phyloP scores from a whole-genome alignment of 495 filamentous ascomycete species.

The Platismatia glauca region DNA sequence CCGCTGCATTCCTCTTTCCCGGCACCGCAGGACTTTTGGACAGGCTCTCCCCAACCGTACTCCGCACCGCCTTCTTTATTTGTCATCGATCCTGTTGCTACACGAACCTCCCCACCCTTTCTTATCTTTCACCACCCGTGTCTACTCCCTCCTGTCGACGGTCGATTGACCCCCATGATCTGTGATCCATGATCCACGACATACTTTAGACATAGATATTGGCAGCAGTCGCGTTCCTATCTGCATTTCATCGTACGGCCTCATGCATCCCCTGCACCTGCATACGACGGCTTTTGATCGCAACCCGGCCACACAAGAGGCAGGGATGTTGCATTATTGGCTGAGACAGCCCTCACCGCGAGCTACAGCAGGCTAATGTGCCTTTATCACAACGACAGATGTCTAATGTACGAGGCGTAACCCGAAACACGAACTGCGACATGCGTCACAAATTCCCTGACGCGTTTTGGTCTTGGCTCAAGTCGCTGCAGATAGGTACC shows the following conservation, averaged over 20 bases:
- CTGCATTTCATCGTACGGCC: background rate
- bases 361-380: conserved; percentile 4
- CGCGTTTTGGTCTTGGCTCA: background rate
- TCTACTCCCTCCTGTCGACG: background rate
- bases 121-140: background rate
- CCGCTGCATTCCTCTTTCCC: background rate
- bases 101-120: background rate
- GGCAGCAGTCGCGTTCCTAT: no score
- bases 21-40: background rate
- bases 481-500: background rate
- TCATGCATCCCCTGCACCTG: background rate
- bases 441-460: background rate
- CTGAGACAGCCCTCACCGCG: background rate
- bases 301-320: background rate
- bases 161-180: background rate
- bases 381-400: conserved; percentile 7
- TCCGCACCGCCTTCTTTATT: background rate
- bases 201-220: no score
- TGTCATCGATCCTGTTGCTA: background rate
- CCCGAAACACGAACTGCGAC: background rate
- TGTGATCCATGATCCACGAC: no score
- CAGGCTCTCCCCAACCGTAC: background rate
- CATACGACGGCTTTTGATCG: background rate
- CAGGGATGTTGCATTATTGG: background rate
- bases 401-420: background rate